phyloP scores from a whole-genome alignment of 768 basidiomycete species.

The Macrocybe gigantea region DNA sequence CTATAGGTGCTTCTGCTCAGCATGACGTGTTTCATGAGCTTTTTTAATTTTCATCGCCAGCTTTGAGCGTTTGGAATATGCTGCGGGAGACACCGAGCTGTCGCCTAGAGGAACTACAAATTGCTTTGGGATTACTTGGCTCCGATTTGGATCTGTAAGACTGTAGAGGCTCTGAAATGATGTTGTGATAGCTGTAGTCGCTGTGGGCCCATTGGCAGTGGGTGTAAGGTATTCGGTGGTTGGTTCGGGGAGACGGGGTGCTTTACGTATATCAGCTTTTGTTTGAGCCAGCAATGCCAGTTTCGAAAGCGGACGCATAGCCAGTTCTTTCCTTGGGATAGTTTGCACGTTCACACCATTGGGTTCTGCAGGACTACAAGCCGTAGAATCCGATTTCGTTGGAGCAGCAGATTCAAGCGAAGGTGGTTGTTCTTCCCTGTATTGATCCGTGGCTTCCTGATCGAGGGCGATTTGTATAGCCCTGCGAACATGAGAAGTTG shows the following conservation, averaged over 20 bases:
- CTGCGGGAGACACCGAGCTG: conserved; percentile 14
- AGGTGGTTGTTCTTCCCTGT: not conserved
- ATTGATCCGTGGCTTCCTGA: conserved; percentile 47
- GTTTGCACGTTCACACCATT: conserved; percentile 18
- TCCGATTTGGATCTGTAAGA: conserved; percentile 46
- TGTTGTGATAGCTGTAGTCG: conserved; percentile 80
- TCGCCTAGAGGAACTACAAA: conserved; percentile 35
- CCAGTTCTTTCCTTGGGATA: too few relatives aligned
- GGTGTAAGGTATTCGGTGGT: conserved; percentile 70
- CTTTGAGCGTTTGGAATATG: conserved; percentile 55
- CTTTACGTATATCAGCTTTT: conserved; percentile 35
- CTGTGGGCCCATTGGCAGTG: conserved; percentile 78
- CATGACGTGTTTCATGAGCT: conserved; percentile 35
- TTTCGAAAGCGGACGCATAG: conserved; percentile 44
- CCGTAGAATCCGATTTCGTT: too few relatives aligned
- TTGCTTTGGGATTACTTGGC: conserved; percentile 32
- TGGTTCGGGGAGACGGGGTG: conserved; percentile 41
- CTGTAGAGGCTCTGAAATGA: conserved; percentile 69
- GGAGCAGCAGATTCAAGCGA: too few relatives aligned
- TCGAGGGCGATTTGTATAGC: conserved; percentile 67
- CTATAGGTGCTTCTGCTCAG: conserved; percentile 29
- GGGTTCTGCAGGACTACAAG: not conserved
- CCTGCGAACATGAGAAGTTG: conserved; percentile 54
- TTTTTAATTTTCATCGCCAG: conserved; percentile 70
- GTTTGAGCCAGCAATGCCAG: conserved; percentile 69